A percentile compares a stretch with the other conserved stretches of the same genome.
Conservation (phyloP, 257 asterid species). For the Linaria vulgaris region DNA sequence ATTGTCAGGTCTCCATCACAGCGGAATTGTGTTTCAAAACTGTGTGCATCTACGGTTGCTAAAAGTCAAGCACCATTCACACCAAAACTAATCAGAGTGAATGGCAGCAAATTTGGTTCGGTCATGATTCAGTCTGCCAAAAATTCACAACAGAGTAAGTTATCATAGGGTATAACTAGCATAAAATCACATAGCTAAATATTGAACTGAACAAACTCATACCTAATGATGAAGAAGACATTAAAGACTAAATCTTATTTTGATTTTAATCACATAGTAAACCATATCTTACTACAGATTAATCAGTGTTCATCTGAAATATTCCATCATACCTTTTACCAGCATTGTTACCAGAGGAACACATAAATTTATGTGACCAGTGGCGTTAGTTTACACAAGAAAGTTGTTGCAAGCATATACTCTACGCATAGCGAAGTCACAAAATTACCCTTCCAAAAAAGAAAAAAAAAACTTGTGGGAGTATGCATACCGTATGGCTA, state of each 20-base stretch:
- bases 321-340: not conserved
- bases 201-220: not conserved
- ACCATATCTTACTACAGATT: not conserved
- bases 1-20: not conserved
- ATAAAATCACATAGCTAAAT: not conserved
- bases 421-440: constrained; percentile 1
- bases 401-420: constrained; percentile 12
- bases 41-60: not conserved
- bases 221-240: constrained; percentile 1
- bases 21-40: not conserved
- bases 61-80: constrained; percentile 2
- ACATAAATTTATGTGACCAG: constrained; percentile 2
- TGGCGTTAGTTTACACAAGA: constrained; percentile 12
- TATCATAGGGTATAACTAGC: not conserved
- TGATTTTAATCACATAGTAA: constrained; percentile 3
- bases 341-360: constrained; percentile 16
- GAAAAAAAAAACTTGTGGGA: constrained; percentile 20
- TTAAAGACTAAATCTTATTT: not conserved
- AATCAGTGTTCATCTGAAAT: constrained; percentile 18
- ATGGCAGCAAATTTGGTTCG: constrained; percentile 5
- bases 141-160: not conserved
- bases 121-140: not conserved
- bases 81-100: not conserved
- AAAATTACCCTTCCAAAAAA: constrained; percentile 3
- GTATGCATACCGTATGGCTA: constrained; percentile 58